phyloP scores from a whole-genome alignment of 176 grass and related monocot genomes.

The Elaeis guineensis region DNA sequence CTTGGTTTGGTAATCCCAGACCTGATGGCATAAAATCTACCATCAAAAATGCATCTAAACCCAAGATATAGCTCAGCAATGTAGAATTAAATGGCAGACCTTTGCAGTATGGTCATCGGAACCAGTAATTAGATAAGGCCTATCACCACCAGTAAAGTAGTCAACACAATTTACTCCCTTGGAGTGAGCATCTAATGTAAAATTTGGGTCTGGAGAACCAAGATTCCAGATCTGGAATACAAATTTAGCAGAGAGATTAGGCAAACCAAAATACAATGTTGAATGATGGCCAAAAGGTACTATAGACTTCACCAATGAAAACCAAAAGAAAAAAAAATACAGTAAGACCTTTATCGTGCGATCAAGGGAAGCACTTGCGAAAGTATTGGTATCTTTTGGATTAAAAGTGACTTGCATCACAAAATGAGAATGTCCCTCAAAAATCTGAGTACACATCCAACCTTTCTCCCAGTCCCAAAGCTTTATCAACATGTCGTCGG shows the following conservation, averaged over 20 bases:
- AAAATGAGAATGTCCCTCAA: slow-evolving; percentile 98
- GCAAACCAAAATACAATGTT: too few relatives aligned
- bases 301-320: too few relatives aligned
- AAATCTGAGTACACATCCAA: slow-evolving; percentile 98
- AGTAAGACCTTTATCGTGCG: slow-evolving; percentile 76
- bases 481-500: slow-evolving; percentile 99
- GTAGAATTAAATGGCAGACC: slow-evolving; percentile 10
- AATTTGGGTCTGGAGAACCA: slow-evolving; percentile 67
- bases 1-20: slow-evolving; percentile 76
- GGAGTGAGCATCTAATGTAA: slow-evolving; percentile 62
- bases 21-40: slow-evolving; percentile 31
- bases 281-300: too few relatives aligned
- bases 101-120: slow-evolving; percentile 69
- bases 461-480: slow-evolving; percentile 99
- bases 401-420: slow-evolving; percentile 99
- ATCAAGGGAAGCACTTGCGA: slow-evolving; percentile 96
- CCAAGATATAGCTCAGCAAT: too few relatives aligned
- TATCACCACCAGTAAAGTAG: slow-evolving; percentile 48
- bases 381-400: slow-evolving; percentile 96
- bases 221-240: slow-evolving; percentile 63
- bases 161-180: slow-evolving; percentile 79
- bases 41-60: too few relatives aligned
- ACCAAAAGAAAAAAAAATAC: background rate
- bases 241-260: too few relatives aligned
- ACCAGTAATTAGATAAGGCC: slow-evolving; percentile 34